Percentiles rank a stretch among this genome's conserved stretches.
Evolutionary conservation across 345 rosid genomes (phyloP).

Genomic region (Laguncularia racemosa): DNA sequence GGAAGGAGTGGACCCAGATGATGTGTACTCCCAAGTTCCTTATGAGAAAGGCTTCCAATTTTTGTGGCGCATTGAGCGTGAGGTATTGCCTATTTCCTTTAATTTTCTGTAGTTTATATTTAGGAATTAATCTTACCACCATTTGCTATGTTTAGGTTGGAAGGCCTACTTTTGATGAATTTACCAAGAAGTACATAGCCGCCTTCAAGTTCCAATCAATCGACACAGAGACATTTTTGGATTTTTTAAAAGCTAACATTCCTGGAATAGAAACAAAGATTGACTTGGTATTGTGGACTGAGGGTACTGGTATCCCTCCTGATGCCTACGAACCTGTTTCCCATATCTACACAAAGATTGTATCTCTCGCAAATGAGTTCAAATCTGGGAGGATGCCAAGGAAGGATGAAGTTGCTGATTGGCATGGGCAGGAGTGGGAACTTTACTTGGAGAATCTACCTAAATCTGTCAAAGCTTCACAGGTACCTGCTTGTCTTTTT

Average conservation of each 20-base stretch:
- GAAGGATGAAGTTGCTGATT: conserved; percentile 89
- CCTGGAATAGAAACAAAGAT: conserved; percentile 81
- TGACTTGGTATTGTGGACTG: conserved; percentile 69
- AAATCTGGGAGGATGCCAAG: conserved; percentile 80
- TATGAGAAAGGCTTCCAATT: conserved; percentile 95
- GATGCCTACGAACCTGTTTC: conserved; percentile 93
- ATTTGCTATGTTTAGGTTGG: conserved; percentile 48
- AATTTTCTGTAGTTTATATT: background rate
- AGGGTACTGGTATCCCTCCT: conserved; percentile 82
- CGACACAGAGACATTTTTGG: conserved; percentile 65
- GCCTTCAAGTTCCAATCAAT: conserved; percentile 93
- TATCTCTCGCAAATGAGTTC: conserved; percentile 73
- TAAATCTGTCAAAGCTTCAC: conserved; percentile 70
- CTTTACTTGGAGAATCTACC: conserved; percentile 91
- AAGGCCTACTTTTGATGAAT: conserved; percentile 81
- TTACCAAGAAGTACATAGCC: conserved; percentile 77
- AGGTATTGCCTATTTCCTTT: conserved; percentile 28
- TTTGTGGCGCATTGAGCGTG: conserved; percentile 77
- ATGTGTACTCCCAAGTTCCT: conserved; percentile 74
- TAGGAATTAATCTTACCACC: conserved; percentile 1
- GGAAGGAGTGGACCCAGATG: conserved; percentile 80
- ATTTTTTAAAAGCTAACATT: conserved; percentile 63
- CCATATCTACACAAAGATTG: conserved; percentile 55
- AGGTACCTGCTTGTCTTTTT: conserved; percentile 30
- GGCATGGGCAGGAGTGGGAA: conserved; percentile 97